Base-by-base conservation (phyloP, 805 yeast species). In the Metschnikowia kunwiensis region DNA sequence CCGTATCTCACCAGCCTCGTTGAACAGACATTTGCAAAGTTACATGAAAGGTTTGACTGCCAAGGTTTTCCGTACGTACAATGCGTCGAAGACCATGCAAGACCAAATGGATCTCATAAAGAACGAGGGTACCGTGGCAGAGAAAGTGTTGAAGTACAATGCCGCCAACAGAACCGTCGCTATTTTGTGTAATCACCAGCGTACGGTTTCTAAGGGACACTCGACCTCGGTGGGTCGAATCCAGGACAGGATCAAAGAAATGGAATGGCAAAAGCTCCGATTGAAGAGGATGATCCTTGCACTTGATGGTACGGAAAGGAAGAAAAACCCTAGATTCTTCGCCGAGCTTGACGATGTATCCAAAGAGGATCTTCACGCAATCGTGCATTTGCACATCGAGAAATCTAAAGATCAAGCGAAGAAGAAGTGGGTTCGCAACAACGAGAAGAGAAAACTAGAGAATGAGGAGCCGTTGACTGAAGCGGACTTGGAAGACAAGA, bases 131-230 rank as follows among this genome's bases (percentile, higher is more conserved):
- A 78, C 95, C 0, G 83, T 86, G 4, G 82, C 84, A 16, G 97
- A 89, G 57, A 91, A 87, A 52, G 80, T 89, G 34, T 80, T 89
- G 38, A 80, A 77, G 43, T 89, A 82, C 62, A 89, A 91, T 61
- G 96, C 96, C 14, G 97, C 97, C 1, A 89, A 89, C 58, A 77
- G 97, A 61, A 83, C 91, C 2, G 97, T 89, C 41, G 97, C 97
- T 5, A 87, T 89, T 43, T 68, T 89, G 52, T 89, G 97, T 83
- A 89, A 89, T 71, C 97, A 89, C 74, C 97, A 89, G 72, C 80
- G 96, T 61, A 78, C 95, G 13, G 88, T 89, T 7, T 76, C 88
- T 32, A 91, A 89, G 57, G 77, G 78, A 4, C 97, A 91, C 55
- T 94, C 84, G 30, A 75, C 77, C 16, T 72, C 88, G 5, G 86